Evolutionary conservation across 225 moss, liverwort and hornwort genomes (phyloP), one percentile per base, ranked within the genome.

Genomic region (Pleurozium schreberi): DNA sequence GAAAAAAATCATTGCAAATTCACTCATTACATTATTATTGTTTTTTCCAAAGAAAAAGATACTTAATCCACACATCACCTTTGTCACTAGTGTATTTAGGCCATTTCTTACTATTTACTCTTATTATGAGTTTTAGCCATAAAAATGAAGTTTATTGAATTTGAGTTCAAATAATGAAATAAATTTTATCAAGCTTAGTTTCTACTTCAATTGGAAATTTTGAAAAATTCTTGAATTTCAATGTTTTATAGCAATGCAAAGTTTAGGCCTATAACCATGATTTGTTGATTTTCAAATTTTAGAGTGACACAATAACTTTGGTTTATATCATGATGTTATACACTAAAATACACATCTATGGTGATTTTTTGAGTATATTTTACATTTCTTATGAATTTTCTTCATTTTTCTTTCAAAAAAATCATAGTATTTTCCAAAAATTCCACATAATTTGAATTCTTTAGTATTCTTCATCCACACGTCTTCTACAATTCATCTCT

Each of bases 271-370:
- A 31, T 20, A 33, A 33, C 4, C 2, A 75, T 20, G 2, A 3
- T 8, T 49, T 75, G 7, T 49, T 49, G 11, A 49, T 74, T 31
- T 75, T 75, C 1, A 18, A 30, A 18, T 16, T 47, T 47, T 30
- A 47, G 4, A 47, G 0, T 47, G 11, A 18, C 0, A 74, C 0
- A 0, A 0, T 47, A 26, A 11, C 4, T 47, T 31, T 31, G 31
- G 31, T 31, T 47, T 11, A 30, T 31, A 30, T 4, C 4, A 30
- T 11, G 18, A 74, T 74, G 0, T 30, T 18, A 30, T 18, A 73
- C 17, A 45, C 6, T 73, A 17, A 28, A 73, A 45, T 30, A 17
- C 10, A 45, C 10, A 28, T 73, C 2, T 73, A 30, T 17, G 0
- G 3, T 45, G 2, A 28, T 28, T 73, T 28, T 45, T 30, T 45